Evolutionary conservation across 768 basidiomycete genomes (phyloP), one percentile per base, ranked within the genome.

Genomic region (Termitomyces sp.): DNA sequence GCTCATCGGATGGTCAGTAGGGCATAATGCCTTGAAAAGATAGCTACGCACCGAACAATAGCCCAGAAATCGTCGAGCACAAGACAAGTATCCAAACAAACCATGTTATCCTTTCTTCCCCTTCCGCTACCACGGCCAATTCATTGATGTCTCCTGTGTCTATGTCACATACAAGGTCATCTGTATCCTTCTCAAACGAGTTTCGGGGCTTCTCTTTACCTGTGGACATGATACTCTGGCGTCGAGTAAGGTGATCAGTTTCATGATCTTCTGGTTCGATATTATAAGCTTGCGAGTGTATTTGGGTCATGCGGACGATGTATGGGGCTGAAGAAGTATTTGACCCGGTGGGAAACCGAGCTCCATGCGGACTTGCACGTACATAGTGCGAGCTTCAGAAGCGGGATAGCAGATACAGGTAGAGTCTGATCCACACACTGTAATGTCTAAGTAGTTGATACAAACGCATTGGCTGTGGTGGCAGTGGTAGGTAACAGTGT

Each of bases 71-170:
- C 49, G 86, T 84, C n/a, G 85, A 84, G 57, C 85, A 84, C 51
- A 79, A 68, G 14, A 91, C 89, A 41, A 92, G 77, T n/a, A 84
- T 72, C 87, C 88, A 89, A 2, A 91, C 82, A 60, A 90, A 90
- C 77, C 79, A 81, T 0, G 86, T 87, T 23, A 84, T 85, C 57
- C 70, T 72, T 56, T 86, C 85, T 56, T 86, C 85, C 12, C 83
- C 84, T 61, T 86, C 85, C 17, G 80, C 81, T 10, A 84, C 78
- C 7, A 83, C 80, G 1, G 78, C 74, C 53, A 81, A 65, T 60
- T 86, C 84, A 49, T 81, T 83, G 45, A 85, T 82, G 60, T 84
- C 83, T 23, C 79, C 82, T 5, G 69, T 70, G 51, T 72, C 70
- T n/a, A 68, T 63, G 54, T 70, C 66, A 9, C 59, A 58, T 7